Conservation (phyloP, 768 basidiomycete genomes). For the Mycena pura region DNA sequence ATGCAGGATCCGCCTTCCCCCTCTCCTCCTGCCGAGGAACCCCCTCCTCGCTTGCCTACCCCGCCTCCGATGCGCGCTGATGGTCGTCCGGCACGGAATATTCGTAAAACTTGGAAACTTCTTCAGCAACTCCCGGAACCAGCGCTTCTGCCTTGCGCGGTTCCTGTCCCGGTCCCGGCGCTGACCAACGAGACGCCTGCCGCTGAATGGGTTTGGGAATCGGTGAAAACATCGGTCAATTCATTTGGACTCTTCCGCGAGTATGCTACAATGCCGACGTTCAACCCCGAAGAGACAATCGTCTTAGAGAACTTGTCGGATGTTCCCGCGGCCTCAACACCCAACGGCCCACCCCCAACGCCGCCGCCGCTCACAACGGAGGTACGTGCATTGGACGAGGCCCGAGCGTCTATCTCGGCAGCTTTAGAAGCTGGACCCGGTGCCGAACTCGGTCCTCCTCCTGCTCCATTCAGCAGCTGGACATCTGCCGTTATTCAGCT, state of each 20-base stretch:
- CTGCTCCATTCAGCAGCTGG: constrained; percentile 24
- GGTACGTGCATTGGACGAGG: neutral
- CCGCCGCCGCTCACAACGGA: neutral
- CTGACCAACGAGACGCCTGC: neutral
- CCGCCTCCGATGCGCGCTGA: neutral
- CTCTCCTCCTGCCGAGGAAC: too few relatives aligned
- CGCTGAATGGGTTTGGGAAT: constrained; percentile 6
- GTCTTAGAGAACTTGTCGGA: neutral
- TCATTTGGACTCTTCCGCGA: constrained; percentile 19
- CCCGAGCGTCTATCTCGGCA: neutral
- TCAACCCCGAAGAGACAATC: constrained; percentile 21
- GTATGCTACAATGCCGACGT: constrained; percentile 22
- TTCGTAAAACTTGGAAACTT: constrained; percentile 27
- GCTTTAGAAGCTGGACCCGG: too few relatives aligned
- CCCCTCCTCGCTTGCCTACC: too few relatives aligned
- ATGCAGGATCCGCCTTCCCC: too few relatives aligned
- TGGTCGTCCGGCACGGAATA: constrained; percentile 13
- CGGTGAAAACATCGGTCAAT: constrained; percentile 17
- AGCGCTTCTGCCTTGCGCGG: neutral
- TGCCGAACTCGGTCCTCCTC: neutral
- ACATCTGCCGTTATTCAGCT: constrained; percentile 22
- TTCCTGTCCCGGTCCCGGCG: neutral
- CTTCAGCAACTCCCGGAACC: constrained; percentile 23
- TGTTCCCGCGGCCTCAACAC: too few relatives aligned
- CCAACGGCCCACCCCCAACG: neutral